These are phyloP conservation scores for Penicillium frequentans DNA, from an alignment of 2,329 filamentous ascomycete species.

Conservation along the genomic window DNA sequence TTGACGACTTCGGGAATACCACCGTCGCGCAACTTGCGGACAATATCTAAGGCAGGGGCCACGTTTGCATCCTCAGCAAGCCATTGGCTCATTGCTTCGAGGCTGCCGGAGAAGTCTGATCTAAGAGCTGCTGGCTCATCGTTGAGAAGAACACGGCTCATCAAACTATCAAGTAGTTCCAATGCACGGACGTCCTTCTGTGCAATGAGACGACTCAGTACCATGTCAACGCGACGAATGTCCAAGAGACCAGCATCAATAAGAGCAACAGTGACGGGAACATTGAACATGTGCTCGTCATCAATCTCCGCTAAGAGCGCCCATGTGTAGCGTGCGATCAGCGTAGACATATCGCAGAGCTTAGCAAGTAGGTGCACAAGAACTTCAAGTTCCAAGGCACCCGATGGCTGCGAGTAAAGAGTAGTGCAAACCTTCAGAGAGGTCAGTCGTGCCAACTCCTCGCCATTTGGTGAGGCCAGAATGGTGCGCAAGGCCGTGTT, in stretches of 20 bases:
- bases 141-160: slow-evolving; percentile 76
- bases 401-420: slow-evolving; percentile 57
- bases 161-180: slow-evolving; percentile 74
- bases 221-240: slow-evolving; percentile 65
- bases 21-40: slow-evolving; percentile 61
- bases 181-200: slow-evolving; percentile 71
- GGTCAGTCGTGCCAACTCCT: slow-evolving; percentile 56
- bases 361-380: slow-evolving; percentile 61
- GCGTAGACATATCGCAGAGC: slow-evolving; percentile 61
- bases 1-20: slow-evolving; percentile 57
- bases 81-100: slow-evolving; percentile 81
- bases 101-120: slow-evolving; percentile 79
- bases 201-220: slow-evolving; percentile 70
- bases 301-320: slow-evolving; percentile 52
- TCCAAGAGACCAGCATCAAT: slow-evolving; percentile 62
- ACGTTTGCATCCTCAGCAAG: slow-evolving; percentile 70
- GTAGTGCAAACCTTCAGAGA: slow-evolving; percentile 58
- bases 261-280: slow-evolving; percentile 60
- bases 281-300: slow-evolving; percentile 63
- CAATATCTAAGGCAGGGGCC: slow-evolving; percentile 67
- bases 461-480: slow-evolving; percentile 56
- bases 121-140: slow-evolving; percentile 76
- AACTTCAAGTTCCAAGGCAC: slow-evolving; percentile 62
- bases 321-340: slow-evolving; percentile 55
- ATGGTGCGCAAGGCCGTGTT: slow-evolving; percentile 57